Conservation (phyloP, 1,284 basidiomycete genomes). For the Ceraceosorus guamensis region DNA sequence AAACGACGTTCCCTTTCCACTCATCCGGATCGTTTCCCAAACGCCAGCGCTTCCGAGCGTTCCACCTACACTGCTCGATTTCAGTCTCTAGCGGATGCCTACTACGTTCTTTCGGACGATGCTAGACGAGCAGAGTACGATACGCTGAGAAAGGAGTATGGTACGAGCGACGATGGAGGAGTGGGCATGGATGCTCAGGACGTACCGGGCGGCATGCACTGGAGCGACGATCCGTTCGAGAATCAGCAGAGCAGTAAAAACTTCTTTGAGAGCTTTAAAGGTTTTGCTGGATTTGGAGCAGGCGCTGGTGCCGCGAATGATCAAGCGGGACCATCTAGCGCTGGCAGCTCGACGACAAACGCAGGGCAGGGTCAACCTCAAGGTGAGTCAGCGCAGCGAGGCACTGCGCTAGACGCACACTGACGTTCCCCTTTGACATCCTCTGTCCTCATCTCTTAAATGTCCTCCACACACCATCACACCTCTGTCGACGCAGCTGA, state of each 20-base stretch:
- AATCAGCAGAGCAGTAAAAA: constrained; percentile 30
- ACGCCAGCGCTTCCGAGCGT: constrained; percentile 65
- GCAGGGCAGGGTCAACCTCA: not conserved
- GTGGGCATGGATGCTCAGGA: constrained; percentile 5
- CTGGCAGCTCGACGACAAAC: not conserved
- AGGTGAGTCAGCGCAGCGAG: not conserved
- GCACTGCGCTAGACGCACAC: too few species aligned
- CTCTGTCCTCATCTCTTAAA: not conserved
- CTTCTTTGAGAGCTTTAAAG: too few species aligned
- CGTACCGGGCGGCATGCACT: constrained; percentile 5
- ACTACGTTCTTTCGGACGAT: constrained; percentile 84
- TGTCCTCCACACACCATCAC: too few species aligned
- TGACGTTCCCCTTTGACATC: too few species aligned
- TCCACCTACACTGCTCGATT: constrained; percentile 53
- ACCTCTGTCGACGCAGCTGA: constrained; percentile 31
- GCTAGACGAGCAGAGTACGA: constrained; percentile 68
- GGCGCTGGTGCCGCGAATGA: constrained; percentile 17
- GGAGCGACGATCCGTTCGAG: constrained; percentile 23
- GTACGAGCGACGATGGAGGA: constrained; percentile 16
- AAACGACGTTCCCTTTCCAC: constrained; percentile 68
- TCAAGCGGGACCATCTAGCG: not conserved
- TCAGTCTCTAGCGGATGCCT: constrained; percentile 79
- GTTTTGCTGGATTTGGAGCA: too few species aligned
- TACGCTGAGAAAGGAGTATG: constrained; percentile 15
- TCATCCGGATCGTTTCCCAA: constrained; percentile 80